phyloP scores from a whole-genome alignment of 306 rosid species.

The Acacia crassicarpa region DNA sequence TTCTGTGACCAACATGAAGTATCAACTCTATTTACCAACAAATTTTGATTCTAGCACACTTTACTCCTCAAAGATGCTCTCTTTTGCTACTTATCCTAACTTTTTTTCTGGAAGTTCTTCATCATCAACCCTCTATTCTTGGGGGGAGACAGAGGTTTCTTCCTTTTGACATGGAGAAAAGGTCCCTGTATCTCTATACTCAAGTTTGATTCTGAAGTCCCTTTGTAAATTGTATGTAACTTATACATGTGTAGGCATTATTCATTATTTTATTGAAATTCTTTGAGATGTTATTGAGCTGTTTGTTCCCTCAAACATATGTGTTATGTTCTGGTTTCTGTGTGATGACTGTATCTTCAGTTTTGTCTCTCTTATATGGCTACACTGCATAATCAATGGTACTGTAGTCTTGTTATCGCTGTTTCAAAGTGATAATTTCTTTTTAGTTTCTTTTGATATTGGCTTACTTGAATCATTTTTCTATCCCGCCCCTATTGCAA shows the following conservation, averaged over 20 bases:
- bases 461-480: neutral
- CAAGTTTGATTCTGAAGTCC: conserved; percentile 29
- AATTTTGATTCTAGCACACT: conserved; percentile 23
- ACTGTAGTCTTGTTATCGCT: neutral
- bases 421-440: neutral
- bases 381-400: neutral
- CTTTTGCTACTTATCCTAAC: neutral
- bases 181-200: conserved; percentile 26
- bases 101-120: conserved; percentile 34
- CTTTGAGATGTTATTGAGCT: conserved; percentile 2
- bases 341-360: neutral
- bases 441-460: neutral
- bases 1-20: conserved; percentile 25
- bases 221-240: conserved; percentile 28
- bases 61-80: conserved; percentile 1
- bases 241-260: conserved; percentile 42
- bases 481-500: neutral
- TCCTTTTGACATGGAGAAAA: conserved; percentile 31
- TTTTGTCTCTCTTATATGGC: neutral
- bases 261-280: conserved; percentile 27
- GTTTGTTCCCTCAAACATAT: neutral
- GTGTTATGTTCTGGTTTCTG: conserved; percentile 9
- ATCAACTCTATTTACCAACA: conserved; percentile 11
- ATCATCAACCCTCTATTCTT: conserved; percentile 28
- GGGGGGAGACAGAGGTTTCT: conserved; percentile 19